Conservation (phyloP, 1,139 yeast species). For the Arxiozyma telluris region DNA sequence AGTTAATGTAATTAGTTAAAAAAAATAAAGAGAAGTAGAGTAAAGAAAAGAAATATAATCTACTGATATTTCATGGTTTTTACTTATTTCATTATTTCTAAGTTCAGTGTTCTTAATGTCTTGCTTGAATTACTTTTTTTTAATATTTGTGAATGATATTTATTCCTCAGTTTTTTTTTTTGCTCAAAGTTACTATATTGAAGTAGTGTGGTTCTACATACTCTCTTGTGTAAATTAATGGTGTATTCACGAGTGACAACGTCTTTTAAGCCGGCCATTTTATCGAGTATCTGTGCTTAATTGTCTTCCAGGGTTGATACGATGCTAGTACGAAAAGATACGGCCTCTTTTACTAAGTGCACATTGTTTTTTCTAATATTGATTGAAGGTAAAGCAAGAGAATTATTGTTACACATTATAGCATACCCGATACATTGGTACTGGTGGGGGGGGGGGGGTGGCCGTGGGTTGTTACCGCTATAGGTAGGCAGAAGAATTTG, state of each 20-base stretch:
- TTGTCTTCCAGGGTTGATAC: conserved; percentile 9
- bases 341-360: background rate
- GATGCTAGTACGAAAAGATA: too few relatives aligned
- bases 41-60: too few relatives aligned
- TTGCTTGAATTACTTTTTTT: too few relatives aligned
- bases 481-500: background rate
- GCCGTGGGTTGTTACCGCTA: background rate
- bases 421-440: background rate
- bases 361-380: too few relatives aligned
- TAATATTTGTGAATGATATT: background rate
- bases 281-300: conserved; percentile 14
- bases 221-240: conserved; percentile 99
- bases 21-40: too few relatives aligned
- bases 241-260: conserved; percentile 99
- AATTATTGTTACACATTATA: too few relatives aligned
- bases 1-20: too few relatives aligned
- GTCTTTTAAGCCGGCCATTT: conserved; percentile 94
- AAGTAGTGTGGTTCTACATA: conserved; percentile 39
- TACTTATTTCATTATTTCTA: too few relatives aligned
- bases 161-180: background rate
- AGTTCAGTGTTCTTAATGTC: too few relatives aligned
- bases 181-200: background rate
- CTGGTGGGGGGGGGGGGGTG: background rate
- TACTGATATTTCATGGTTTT: too few relatives aligned
- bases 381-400: background rate